Conservation (phyloP, 129 eudicot species). For the Flaveria sonorensis region DNA sequence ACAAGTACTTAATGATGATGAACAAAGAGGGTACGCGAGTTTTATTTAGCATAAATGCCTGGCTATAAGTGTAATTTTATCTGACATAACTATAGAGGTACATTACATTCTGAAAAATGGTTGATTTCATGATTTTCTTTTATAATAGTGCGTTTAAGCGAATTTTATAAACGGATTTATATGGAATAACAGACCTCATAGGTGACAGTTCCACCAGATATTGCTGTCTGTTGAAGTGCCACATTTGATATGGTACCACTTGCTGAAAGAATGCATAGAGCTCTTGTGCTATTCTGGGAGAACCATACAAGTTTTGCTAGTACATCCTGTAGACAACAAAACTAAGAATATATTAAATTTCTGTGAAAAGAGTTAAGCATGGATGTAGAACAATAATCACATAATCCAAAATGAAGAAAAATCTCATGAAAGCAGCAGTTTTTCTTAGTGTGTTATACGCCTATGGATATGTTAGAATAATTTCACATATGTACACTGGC, state of each 20-base stretch:
- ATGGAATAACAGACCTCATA: conserved; percentile 48
- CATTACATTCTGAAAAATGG: background rate
- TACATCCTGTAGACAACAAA: conserved; percentile 47
- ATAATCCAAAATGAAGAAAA: background rate
- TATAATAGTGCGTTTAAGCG: background rate
- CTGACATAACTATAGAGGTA: background rate
- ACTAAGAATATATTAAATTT: background rate
- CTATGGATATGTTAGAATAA: background rate
- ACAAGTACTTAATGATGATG: background rate
- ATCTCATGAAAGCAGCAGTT: background rate
- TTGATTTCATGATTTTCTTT: background rate
- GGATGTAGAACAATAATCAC: background rate
- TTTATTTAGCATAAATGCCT: background rate
- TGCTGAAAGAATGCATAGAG: conserved; percentile 56
- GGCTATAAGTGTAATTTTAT: background rate
- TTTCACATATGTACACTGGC: background rate
- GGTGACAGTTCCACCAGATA: conserved; percentile 58
- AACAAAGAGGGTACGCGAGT: background rate
- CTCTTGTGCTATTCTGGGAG: conserved; percentile 47
- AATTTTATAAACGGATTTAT: background rate
- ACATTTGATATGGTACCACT: conserved; percentile 56
- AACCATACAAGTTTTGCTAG: conserved; percentile 44
- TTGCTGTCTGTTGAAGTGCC: conserved; percentile 46
- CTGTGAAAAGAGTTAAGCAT: background rate
- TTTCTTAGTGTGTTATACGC: background rate